A percentile compares a stretch with the other conserved stretches of the same genome.
phyloP scores from a whole-genome alignment of 495 filamentous ascomycete species.

The Niebla homalea region DNA sequence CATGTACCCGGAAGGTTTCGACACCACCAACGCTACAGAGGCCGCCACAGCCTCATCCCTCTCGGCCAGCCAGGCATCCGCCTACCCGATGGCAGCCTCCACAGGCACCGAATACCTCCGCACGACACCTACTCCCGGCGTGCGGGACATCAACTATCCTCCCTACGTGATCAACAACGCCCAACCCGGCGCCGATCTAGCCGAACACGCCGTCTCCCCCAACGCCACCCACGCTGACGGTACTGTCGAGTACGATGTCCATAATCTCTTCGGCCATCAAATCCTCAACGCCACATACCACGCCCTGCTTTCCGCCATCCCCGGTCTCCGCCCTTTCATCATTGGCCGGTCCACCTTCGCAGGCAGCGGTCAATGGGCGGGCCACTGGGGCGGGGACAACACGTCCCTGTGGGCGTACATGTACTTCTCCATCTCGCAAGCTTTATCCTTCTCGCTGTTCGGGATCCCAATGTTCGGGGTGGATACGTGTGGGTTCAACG shows the following conservation, averaged over 20 bases:
- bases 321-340: conserved; percentile 66
- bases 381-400: conserved; percentile 86
- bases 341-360: conserved; percentile 76
- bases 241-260: conserved; percentile 64
- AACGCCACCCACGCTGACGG: conserved; percentile 70
- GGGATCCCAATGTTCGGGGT: conserved; percentile 83
- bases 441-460: conserved; percentile 64
- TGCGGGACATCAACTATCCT: conserved; percentile 65
- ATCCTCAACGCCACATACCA: conserved; percentile 72
- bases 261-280: conserved; percentile 63
- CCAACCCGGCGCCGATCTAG: conserved; percentile 50
- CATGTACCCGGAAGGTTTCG: conserved; percentile 60
- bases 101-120: conserved; percentile 37
- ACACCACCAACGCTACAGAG: conserved; percentile 55
- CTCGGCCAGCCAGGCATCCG: conserved; percentile 37
- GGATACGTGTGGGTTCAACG: conserved; percentile 69
- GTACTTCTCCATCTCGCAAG: conserved; percentile 72
- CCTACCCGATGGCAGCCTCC: conserved; percentile 22
- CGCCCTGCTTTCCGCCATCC: conserved; percentile 48
- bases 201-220: conserved; percentile 57
- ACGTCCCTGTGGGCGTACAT: conserved; percentile 52
- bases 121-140: conserved; percentile 52
- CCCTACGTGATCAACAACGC: conserved; percentile 74
- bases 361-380: conserved; percentile 66
- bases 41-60: conserved; percentile 44